phyloP scores from a whole-genome alignment of 202 grass and related monocot genomes.

The Panicum hallii region DNA sequence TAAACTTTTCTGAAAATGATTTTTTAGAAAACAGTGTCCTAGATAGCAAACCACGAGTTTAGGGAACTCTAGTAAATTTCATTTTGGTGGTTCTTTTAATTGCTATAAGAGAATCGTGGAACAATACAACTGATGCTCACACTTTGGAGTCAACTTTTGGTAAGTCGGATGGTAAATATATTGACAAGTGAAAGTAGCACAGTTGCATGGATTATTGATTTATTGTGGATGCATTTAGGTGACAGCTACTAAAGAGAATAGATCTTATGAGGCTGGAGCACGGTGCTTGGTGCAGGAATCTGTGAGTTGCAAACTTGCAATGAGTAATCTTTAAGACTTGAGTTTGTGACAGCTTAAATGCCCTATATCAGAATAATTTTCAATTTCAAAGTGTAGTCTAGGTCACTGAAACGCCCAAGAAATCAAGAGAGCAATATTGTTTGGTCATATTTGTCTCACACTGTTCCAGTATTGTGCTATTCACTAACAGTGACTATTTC shows the following conservation, averaged over 20 bases:
- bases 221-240: neutral
- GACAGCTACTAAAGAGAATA: slow-evolving; percentile 8
- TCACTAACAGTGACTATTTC: slow-evolving; percentile 4
- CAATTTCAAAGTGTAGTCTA: slow-evolving; percentile 1
- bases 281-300: neutral
- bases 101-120: neutral
- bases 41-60: neutral
- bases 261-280: slow-evolving; percentile 14
- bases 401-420: neutral
- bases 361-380: neutral
- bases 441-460: neutral
- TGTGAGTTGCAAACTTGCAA: neutral
- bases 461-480: slow-evolving; percentile 17
- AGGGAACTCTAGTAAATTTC: slow-evolving; percentile 22
- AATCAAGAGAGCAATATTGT: slow-evolving; percentile 17
- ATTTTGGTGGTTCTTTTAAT: slow-evolving; percentile 3
- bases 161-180: neutral
- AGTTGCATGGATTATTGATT: neutral
- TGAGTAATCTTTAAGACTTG: neutral
- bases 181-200: slow-evolving; percentile 5
- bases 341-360: neutral
- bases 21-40: neutral
- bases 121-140: slow-evolving; percentile 11
- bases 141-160: slow-evolving; percentile 10
- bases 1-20: neutral